phyloP scores from a whole-genome alignment of 208 protist species.

The Leishmania gerbilli region DNA sequence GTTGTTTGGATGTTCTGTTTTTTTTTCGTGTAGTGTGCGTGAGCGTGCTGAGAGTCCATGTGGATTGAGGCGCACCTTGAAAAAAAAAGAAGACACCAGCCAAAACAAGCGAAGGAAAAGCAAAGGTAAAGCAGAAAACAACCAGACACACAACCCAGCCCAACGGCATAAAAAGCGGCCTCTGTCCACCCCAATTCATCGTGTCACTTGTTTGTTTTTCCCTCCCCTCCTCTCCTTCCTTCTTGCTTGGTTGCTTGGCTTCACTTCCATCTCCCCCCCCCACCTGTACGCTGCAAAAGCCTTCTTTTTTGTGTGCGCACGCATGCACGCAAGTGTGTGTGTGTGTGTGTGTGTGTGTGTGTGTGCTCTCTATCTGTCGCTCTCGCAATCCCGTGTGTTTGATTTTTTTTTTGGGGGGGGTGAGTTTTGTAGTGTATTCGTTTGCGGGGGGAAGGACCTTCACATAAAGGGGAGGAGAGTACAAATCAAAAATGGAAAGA shows the following conservation, averaged over 20 bases:
- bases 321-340: no score
- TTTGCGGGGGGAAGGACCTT: background rate
- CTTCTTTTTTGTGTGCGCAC: background rate
- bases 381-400: no score
- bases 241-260: background rate
- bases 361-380: background rate
- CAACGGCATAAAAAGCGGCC: background rate
- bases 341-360: background rate
- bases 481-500: background rate
- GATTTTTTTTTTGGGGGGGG: no score
- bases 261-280: background rate
- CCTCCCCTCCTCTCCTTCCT: background rate
- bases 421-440: no score
- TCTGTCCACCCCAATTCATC: background rate
- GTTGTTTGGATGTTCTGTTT: background rate
- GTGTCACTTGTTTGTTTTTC: background rate
- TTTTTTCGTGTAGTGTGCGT: background rate
- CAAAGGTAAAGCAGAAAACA: background rate
- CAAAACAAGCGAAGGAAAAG: background rate
- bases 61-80: background rate
- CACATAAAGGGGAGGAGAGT: background rate
- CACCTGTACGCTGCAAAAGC: background rate
- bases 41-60: background rate
- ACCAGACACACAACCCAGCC: background rate
- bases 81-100: background rate